Evolutionary conservation across 495 filamentous ascomycete species (phyloP).

Genomic region (Daldinia loculata): DNA sequence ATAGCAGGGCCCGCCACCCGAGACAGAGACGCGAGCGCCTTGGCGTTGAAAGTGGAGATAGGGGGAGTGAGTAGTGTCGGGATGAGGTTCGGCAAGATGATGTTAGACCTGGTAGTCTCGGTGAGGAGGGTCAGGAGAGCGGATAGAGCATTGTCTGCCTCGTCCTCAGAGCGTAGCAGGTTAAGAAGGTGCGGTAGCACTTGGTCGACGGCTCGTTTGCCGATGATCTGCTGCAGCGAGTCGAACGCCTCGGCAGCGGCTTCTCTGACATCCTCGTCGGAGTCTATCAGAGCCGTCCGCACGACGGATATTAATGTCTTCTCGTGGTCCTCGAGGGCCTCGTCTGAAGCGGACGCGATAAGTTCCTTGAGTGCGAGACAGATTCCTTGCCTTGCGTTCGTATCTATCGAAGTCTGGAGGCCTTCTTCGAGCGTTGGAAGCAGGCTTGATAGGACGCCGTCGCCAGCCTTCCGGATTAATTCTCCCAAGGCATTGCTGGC

Average conservation of each 20-base stretch:
- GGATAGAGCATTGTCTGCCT: slow-evolving; percentile 90
- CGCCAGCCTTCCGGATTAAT: slow-evolving; percentile 94
- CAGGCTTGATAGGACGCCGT: slow-evolving; percentile 86
- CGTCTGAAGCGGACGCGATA: slow-evolving; percentile 87
- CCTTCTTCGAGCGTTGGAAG: slow-evolving; percentile 94
- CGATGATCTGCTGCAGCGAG: slow-evolving; percentile 88
- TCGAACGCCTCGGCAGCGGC: slow-evolving; percentile 98
- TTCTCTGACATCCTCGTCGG: slow-evolving; percentile 88
- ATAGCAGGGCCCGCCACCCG: slow-evolving; percentile 88
- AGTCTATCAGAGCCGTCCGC: slow-evolving; percentile 89
- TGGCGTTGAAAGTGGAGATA: slow-evolving; percentile 94
- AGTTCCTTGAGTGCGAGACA: slow-evolving; percentile 95
- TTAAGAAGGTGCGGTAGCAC: slow-evolving; percentile 91
- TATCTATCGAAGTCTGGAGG: slow-evolving; percentile 84
- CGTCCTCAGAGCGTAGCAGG: slow-evolving; percentile 81
- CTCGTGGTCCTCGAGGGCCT: slow-evolving; percentile 92
- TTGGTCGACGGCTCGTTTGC: slow-evolving; percentile 92
- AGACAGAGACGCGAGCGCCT: slow-evolving; percentile 88
- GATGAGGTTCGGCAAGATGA: slow-evolving; percentile 95
- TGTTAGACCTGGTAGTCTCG: slow-evolving; percentile 91
- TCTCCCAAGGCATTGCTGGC: slow-evolving; percentile 96
- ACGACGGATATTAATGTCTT: slow-evolving; percentile 94
- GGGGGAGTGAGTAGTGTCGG: slow-evolving; percentile 88
- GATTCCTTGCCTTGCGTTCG: slow-evolving; percentile 95
- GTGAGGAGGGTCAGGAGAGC: slow-evolving; percentile 92